Evolutionary conservation across 257 asterid genomes (phyloP), one percentile per base, ranked within the genome.

Genomic region (Rubia yunnanensis): DNA sequence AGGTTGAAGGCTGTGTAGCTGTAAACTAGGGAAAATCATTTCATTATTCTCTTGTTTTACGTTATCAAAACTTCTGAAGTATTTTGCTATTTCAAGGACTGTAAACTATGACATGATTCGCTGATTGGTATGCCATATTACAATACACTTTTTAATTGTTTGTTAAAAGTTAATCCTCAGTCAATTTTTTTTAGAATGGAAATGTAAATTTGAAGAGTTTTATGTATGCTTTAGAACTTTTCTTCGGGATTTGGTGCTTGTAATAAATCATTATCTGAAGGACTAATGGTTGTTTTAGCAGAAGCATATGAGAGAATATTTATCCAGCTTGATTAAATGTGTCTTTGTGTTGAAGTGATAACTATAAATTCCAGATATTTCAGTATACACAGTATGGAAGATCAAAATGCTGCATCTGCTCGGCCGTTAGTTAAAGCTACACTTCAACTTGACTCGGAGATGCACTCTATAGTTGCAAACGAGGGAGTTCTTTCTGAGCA

Each of bases 391-490:
- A 6, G 46, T 48, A 69, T 69, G 78, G 78, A 59, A 41, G 68
- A 53, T 18, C 28, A 30, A 20, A 64, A 49, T 18, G 44, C 17
- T 38, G 64, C 36, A 27, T 55, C 67, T 52, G 23, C 24, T 32
- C 30, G 17, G 36, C 74, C 81, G 32, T 77, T 74, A 13, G 94
- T 89, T 52, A 88, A 79, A 77, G 90, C 84, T 65, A 85, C 88
- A 54, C 65, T 92, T 63, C 82, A 70, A 26, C 99, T 92, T 46
- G 99, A 97, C 69, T 77, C 94, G 7, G 99, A 89, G 85, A 74
- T 82, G 0, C 73, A 82, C 77, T 39, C 68, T 36, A 94, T 83
- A 68, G 66, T 63, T 62, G 79, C 84, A 50, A 81, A 77, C 76
- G 64, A 79, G 14, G 96, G 99, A 63, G 75, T 73, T 60, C 67